Evolutionary conservation across 768 basidiomycete species (phyloP), one percentile per base, ranked within the genome.

Genomic region (Russula earlei): DNA sequence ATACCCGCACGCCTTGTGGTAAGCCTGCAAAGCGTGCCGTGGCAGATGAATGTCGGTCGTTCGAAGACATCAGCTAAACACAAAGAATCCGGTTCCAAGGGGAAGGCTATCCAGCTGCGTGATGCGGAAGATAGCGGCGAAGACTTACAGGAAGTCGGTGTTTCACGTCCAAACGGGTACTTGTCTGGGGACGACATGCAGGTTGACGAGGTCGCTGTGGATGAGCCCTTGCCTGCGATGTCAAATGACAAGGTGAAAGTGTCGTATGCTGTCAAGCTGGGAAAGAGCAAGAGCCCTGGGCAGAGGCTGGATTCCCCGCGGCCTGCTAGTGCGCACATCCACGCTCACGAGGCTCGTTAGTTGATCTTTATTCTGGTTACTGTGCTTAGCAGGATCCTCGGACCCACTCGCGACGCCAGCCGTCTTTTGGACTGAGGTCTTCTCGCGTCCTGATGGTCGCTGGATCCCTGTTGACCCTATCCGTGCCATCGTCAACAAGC

Each of bases 341-440:
- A 25, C 27, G 24, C 15, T 49, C 12, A 12, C 40, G 9, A 15
- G 27, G 4, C 2, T 55, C 45, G 10, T 41, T 34, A 15, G 38
- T 3, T 17, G 43, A 44, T 11, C 15, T 36, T 29, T 31, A 29
- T 19, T 14, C 19, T 27, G 9, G 41, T 8, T 8, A 17, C 4
- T 15, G 9, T 20, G 40, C n/a, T 14, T n/a, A 63, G 63, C 20
- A 63, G 63, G n/a, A 43, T 65, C 71, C 6, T 71, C 75, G 46
- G 79, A 87, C 69, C 85, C 84, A 49, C 72, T 70, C 36, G 75
- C 60, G 50, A 83, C 82, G 10, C 84, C 91, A 3, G 94, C 95
- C 1, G 85, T 93, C 4, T 91, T 93, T 69, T 99, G 96, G 96
- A 90, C 88, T 0, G 96, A 99, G 69, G 90, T 96, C 0, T 99